Base-by-base conservation (phyloP, 495 filamentous ascomycete genomes). In the Aspergillus mulundensis region DNA sequence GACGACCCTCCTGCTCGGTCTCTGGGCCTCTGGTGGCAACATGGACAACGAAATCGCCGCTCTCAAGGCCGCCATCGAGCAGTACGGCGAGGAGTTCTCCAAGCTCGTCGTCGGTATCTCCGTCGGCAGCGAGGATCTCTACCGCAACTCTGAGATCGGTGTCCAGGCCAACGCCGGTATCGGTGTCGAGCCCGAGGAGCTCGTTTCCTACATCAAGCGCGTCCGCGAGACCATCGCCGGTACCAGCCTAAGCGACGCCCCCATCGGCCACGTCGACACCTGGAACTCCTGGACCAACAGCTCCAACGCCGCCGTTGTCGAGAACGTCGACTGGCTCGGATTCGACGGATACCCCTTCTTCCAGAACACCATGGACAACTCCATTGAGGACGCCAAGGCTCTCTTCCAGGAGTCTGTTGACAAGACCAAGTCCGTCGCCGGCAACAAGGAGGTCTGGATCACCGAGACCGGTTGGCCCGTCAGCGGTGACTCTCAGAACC, bases 401-500 rank as follows among this genome's bases (percentile, higher is more conserved):
- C 75, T 88, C 50, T 92, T 91, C 75, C 67, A 82, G 25, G 81
- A 80, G 23, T 81, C 87, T 21, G 74, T 87, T 12, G 62, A 69
- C 21, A 73, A 72, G 36, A 90, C 88, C 53, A 71, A 81, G 61
- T 66, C 66, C 23, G 83, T 74, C 36, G 81, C 80, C 50, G 71
- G 74, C 19, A 81, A 78, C 56, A 93, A 91, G 80, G 75, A 80
- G 14, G 82, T 96, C 63, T 92, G 91, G 87, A 79, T 96, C 58
- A 96, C 90, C 20, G 91, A 96, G 80, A 95, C 90, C 23, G 92
- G 91, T 58, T 93, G 86, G 80, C 91, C 91, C 53, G 84, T 89
- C 21, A 83, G 73, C 57, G 91, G 90, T 28, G 66, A 75, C 34
- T 76, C 70, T 15, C 69, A 80, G 57, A 83, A 81, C 55, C 66